Percentiles rank a stretch among this genome's conserved stretches.
Conservation (phyloP, 148 eudicot species). For the Pharnaceum exiguum region DNA sequence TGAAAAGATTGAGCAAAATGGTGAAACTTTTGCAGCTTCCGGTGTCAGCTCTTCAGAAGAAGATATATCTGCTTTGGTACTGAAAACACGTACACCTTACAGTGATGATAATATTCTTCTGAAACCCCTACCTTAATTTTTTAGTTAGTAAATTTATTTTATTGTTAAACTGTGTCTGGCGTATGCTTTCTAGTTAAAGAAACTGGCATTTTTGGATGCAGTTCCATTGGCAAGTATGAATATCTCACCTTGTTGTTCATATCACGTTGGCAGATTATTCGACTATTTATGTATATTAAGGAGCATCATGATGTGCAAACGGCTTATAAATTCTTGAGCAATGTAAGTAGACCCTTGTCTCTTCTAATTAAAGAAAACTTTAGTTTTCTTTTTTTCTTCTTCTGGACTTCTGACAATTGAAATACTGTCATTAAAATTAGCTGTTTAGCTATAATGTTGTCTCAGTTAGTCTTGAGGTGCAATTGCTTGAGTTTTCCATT, state of each 20-base stretch:
- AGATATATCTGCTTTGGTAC: slow-evolving; percentile 77
- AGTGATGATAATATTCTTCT: too few species aligned
- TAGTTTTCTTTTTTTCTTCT: slow-evolving; percentile 1
- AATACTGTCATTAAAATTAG: too few species aligned
- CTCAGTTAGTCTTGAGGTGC: too few species aligned
- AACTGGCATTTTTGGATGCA: neutral
- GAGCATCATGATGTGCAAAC: slow-evolving; percentile 70
- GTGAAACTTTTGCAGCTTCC: slow-evolving; percentile 35
- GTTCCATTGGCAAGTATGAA: too few species aligned
- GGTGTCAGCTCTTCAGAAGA: slow-evolving; percentile 33
- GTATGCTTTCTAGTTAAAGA: neutral
- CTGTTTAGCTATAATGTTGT: too few species aligned
- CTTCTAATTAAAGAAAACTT: neutral
- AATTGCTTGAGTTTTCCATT: too few species aligned
- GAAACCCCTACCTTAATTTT: too few species aligned
- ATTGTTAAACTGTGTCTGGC: too few species aligned
- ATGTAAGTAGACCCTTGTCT: slow-evolving; percentile 37
- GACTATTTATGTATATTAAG: slow-evolving; percentile 63
- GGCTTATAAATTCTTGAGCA: slow-evolving; percentile 88
- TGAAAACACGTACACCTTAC: too few species aligned
- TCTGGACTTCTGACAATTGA: too few species aligned
- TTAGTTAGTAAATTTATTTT: too few species aligned
- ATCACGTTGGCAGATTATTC: slow-evolving; percentile 67
- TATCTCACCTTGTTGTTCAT: neutral
- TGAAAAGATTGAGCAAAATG: slow-evolving; percentile 47